Conservation (phyloP, 768 basidiomycete genomes). For the Macrolepiota fuliginosa region DNA sequence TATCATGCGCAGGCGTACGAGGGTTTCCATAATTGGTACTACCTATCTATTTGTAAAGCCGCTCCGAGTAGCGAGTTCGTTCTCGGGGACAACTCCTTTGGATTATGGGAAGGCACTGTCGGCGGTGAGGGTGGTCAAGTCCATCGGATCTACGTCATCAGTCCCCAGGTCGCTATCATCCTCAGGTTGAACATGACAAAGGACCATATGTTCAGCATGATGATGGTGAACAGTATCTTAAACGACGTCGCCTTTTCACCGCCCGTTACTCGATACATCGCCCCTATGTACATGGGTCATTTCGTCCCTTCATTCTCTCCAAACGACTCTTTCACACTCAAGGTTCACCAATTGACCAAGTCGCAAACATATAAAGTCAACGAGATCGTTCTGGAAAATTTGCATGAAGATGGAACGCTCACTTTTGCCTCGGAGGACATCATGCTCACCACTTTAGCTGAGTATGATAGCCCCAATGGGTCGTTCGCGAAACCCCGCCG, state of each 20-base stretch:
- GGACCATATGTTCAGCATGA: constrained; percentile 14
- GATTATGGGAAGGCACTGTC: constrained; percentile 31
- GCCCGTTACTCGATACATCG: constrained; percentile 1
- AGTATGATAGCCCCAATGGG: constrained; percentile 9
- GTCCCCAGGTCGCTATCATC: constrained; percentile 31
- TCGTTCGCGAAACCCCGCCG: neutral
- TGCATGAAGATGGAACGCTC: constrained; percentile 20
- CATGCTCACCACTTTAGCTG: constrained; percentile 22
- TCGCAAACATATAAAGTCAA: constrained; percentile 28
- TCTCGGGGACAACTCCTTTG: constrained; percentile 28
- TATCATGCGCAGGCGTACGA: constrained; percentile 27
- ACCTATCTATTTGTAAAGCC: constrained; percentile 34
- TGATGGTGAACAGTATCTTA: constrained; percentile 22
- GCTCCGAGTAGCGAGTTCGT: constrained; percentile 31
- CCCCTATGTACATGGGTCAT: constrained; percentile 3
- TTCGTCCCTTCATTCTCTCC: neutral
- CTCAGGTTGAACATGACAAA: constrained; percentile 18
- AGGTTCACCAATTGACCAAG: constrained; percentile 25
- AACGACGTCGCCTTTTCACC: constrained; percentile 20
- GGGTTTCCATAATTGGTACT: constrained; percentile 24
- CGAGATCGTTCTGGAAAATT: constrained; percentile 23
- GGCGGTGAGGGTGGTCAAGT: constrained; percentile 16
- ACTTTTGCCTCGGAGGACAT: constrained; percentile 21
- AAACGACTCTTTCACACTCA: constrained; percentile 22
- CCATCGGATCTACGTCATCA: constrained; percentile 32